Evolutionary conservation across 1,284 basidiomycete species (phyloP).

Genomic region (Puccinia brachypodii): DNA sequence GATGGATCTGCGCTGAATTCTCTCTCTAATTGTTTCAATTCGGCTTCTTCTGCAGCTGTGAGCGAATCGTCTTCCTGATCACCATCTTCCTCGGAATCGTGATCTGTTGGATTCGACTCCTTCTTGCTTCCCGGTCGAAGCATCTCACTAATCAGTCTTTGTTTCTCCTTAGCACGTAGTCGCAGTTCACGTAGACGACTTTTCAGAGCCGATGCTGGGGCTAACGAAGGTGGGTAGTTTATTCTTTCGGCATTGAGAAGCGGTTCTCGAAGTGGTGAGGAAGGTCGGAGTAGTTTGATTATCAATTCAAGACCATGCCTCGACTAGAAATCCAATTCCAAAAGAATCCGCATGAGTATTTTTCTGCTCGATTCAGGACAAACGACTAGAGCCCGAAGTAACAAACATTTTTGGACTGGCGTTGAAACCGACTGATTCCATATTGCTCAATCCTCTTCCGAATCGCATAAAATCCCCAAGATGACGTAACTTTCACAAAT

Average conservation of each 20-base stretch:
- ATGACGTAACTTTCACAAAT: constrained; percentile 38
- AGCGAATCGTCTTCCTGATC: constrained; percentile 26
- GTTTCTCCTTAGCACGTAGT: constrained; percentile 30
- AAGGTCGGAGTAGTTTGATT: constrained; percentile 30
- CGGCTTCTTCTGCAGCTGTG: constrained; percentile 42
- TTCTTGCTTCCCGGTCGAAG: background rate
- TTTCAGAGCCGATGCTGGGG: constrained; percentile 22
- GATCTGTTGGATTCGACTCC: background rate
- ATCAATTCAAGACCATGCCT: constrained; percentile 38
- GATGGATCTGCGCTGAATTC: constrained; percentile 31
- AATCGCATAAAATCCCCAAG: constrained; percentile 45
- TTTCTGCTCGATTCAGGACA: background rate
- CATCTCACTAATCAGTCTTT: constrained; percentile 32
- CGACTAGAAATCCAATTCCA: constrained; percentile 8
- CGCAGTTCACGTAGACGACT: constrained; percentile 33
- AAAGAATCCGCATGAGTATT: background rate
- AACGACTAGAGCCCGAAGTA: background rate
- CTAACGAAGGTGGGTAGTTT: constrained; percentile 35
- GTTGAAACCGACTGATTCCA: constrained; percentile 37
- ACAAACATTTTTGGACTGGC: constrained; percentile 40
- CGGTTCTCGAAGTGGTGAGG: constrained; percentile 28
- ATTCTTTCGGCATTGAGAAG: constrained; percentile 40
- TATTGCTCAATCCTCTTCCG: constrained; percentile 39
- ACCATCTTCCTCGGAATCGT: background rate
- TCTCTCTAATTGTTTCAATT: constrained; percentile 35